Evolutionary conservation across 2,329 filamentous ascomycete species (phyloP), one percentile per base, ranked within the genome.

Genomic region (Colletotrichum cereale): DNA sequence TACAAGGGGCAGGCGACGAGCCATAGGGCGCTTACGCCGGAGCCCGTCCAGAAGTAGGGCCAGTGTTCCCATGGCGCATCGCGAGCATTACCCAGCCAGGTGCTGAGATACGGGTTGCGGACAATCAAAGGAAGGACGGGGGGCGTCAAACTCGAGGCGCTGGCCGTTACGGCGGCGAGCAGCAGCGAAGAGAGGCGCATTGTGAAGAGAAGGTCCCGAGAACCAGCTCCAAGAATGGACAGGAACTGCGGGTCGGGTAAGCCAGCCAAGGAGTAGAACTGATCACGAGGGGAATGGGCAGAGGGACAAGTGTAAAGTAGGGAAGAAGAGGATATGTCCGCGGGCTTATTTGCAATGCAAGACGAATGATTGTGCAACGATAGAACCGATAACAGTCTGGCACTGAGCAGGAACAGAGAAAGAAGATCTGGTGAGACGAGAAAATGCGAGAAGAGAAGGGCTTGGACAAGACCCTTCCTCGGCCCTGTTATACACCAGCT

Each of bases 41-140:
- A 85, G 42, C 93, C 92, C 8, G 91, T 93, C 86, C 91, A 95
- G 80, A 95, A 95, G 80, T 96, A 96, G 31, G 94, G 94, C 94
- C 94, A 97, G 82, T 89, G 88, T 65, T 90, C 87, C 94, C 94
- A 97, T 2, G 94, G 94, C 56, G 87, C 86, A 67, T 92, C 88
- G 75, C 94, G 87, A 50, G 93, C 93, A 80, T 88, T 87, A 58
- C 86, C 85, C 67, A 94, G 78, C 88, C 88, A 90, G 42, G 87
- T 85, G 77, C 87, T 90, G 67, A 90, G 78, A 75, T 90, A 90
- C 10, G 88, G 88, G 75, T 88, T 90, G 52, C 88, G 85, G 34
- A 90, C 88, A 67, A 87, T 83, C 67, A 90, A 80, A 11, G 88
- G 88, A 50, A 90, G 76, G 10, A 89, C 87, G 3, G 87, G 86